phyloP scores from a whole-genome alignment of 1,139 yeast genomes.

The Lodderomyces beijingensis region DNA sequence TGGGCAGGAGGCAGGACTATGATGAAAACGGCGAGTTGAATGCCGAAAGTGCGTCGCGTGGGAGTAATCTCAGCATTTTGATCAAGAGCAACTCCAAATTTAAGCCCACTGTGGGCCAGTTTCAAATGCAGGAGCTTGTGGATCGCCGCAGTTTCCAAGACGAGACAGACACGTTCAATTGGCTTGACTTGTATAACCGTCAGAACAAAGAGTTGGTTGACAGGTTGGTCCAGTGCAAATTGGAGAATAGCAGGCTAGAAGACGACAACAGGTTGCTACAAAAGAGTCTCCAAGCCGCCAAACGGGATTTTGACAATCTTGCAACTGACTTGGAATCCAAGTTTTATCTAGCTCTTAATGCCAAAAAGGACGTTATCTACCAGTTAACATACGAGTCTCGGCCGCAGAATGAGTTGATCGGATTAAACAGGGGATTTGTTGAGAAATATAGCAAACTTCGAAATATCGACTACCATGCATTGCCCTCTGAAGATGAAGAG shows the following conservation, averaged over 20 bases:
- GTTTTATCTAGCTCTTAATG: conserved; percentile 31
- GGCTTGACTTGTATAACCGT: conserved; percentile 22
- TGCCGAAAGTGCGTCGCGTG: conserved; percentile 1
- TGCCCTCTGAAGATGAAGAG: too few relatives aligned
- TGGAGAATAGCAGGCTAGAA: conserved; percentile 9
- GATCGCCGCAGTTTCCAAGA: conserved; percentile 11
- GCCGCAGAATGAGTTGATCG: conserved; percentile 7
- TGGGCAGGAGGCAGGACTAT: conserved; percentile 6
- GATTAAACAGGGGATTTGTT: conserved; percentile 8
- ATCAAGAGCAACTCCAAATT: conserved; percentile 22
- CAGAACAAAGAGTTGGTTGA: conserved; percentile 15
- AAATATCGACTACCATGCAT: not conserved
- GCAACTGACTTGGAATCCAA: conserved; percentile 32
- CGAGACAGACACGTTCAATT: conserved; percentile 21
- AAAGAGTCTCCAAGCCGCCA: conserved; percentile 16
- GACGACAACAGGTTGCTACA: conserved; percentile 14
- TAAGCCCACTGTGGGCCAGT: conserved; percentile 23
- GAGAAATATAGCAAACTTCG: not conserved
- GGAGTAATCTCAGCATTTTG: conserved; percentile 13
- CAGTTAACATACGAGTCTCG: conserved; percentile 16
- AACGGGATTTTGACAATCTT: conserved; percentile 23
- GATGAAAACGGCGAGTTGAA: conserved; percentile 9
- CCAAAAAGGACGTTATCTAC: conserved; percentile 36
- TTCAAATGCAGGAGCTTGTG: conserved; percentile 16
- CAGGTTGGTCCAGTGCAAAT: conserved; percentile 6